Evolutionary conservation across 1,284 basidiomycete species (phyloP), one percentile per base, ranked within the genome.

Genomic region (Inonotus obliquus): DNA sequence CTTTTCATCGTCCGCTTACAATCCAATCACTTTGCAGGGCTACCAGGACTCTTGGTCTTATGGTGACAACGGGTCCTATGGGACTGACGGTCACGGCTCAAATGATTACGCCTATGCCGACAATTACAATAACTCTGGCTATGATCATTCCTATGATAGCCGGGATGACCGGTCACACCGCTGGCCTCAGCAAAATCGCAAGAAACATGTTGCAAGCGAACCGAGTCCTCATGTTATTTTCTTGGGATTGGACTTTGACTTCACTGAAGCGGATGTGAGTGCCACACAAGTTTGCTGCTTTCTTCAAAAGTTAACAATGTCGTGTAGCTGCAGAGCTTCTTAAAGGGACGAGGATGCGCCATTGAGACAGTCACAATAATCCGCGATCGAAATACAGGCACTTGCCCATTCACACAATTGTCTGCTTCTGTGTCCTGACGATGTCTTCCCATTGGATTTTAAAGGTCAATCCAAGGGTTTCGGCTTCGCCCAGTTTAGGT

Each of bases 341-440:
- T 64, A 25, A 64, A 61, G 39, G 63, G 47, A 48, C 81, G 89
- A 71, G 86, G 86, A 65, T 90, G 84, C 76, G 82, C 77, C 71
- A 79, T 91, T 68, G 89, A 92, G 75, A 89, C 88, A 66, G 90
- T 92, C 69, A 96, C 92, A 69, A 94, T 98, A 67, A 94, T 96
- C 73, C 86, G 91, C 80, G 95, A 97, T 75, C 89, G 91, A 83
- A 82, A 84, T 81, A 87, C 92, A 85, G 93, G 90, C 89, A 92
- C 86, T 90, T 89, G 83, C 85, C 87, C 78, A 81, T 89, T 89
- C 83, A 81, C 84, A 54, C 57, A 54, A 85, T 85, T 74, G 81
- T 77, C 76, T 71, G 65, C 77, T 67, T 74, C 74, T 78, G 77
- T 79, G 77, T 85, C 86, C 89, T 89, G 78, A 90, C 85, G 74